Evolutionary conservation across 257 asterid species (phyloP).

Genomic region (Gentiana straminea): DNA sequence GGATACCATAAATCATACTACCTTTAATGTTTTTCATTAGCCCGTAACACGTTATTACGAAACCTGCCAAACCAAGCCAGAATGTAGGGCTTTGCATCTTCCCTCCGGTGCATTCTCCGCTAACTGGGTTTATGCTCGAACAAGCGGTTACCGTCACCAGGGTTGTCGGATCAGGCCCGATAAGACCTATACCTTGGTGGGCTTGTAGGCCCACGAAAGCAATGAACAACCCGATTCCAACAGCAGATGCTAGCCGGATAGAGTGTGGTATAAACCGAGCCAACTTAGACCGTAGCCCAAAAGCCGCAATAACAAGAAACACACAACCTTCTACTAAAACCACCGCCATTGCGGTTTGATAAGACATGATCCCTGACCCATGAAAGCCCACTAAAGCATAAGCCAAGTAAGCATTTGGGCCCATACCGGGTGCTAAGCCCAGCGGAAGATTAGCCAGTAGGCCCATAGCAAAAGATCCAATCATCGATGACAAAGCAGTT

Average conservation of each 20-base stretch:
- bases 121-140: slow-evolving; percentile 17
- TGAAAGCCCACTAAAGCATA: slow-evolving; percentile 71
- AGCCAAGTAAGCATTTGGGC: slow-evolving; percentile 61
- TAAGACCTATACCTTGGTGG: slow-evolving; percentile 57
- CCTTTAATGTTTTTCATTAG: slow-evolving; percentile 59
- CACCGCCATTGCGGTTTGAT: slow-evolving; percentile 56
- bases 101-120: slow-evolving; percentile 52
- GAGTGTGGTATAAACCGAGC: slow-evolving; percentile 55
- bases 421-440: slow-evolving; percentile 80
- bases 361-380: slow-evolving; percentile 49
- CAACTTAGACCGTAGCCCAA: slow-evolving; percentile 64
- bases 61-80: slow-evolving; percentile 59
- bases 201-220: slow-evolving; percentile 66
- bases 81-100: slow-evolving; percentile 66
- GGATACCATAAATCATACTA: slow-evolving; percentile 73
- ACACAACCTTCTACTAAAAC: slow-evolving; percentile 56
- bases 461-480: slow-evolving; percentile 69
- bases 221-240: slow-evolving; percentile 66
- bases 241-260: slow-evolving; percentile 44
- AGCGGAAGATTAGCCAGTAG: slow-evolving; percentile 58
- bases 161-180: slow-evolving; percentile 54
- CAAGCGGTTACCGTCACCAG: slow-evolving; percentile 47
- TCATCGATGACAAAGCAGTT: slow-evolving; percentile 58
- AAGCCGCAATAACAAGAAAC: slow-evolving; percentile 43
- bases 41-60: slow-evolving; percentile 46